Conservation (phyloP, 2,329 filamentous ascomycete species). For the Leptoxyphium fumago region DNA sequence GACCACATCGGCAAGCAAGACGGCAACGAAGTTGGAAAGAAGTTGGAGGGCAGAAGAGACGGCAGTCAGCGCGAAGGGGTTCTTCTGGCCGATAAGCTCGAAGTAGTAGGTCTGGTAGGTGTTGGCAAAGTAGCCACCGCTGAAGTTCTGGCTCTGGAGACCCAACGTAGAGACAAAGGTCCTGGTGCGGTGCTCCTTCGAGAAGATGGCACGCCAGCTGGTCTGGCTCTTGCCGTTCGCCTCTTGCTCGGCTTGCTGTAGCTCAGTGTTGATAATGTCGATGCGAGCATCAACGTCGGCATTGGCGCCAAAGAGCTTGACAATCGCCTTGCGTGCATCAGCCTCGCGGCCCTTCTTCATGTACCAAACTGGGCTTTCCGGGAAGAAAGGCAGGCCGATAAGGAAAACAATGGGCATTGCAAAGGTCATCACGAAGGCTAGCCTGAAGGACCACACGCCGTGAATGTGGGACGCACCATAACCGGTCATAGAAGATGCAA, state of each 20-base stretch:
- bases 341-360: conserved; percentile 50
- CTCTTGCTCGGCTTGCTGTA: conserved; percentile 10
- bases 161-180: conserved; percentile 13
- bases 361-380: conserved; percentile 78
- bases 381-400: conserved; percentile 37
- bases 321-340: conserved; percentile 38
- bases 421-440: conserved; percentile 15
- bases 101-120: conserved; percentile 13
- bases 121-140: conserved; percentile 10
- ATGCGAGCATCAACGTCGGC: conserved; percentile 8
- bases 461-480: conserved; percentile 13
- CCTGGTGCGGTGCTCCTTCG: conserved; percentile 12
- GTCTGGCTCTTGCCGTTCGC: conserved; percentile 11
- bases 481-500: conserved; percentile 12
- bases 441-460: conserved; percentile 11
- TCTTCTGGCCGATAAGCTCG: conserved; percentile 11
- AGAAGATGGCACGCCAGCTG: conserved; percentile 13
- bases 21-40: conserved; percentile 11
- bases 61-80: conserved; percentile 11
- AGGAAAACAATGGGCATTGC: conserved; percentile 11
- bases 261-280: conserved; percentile 8
- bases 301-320: conserved; percentile 10
- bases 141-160: conserved; percentile 13
- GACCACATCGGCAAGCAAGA: conserved; percentile 9
- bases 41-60: conserved; percentile 12